Evolutionary conservation across 2,329 filamentous ascomycete genomes (phyloP), one percentile per base, ranked within the genome.

Genomic region (Acarospora socialis): DNA sequence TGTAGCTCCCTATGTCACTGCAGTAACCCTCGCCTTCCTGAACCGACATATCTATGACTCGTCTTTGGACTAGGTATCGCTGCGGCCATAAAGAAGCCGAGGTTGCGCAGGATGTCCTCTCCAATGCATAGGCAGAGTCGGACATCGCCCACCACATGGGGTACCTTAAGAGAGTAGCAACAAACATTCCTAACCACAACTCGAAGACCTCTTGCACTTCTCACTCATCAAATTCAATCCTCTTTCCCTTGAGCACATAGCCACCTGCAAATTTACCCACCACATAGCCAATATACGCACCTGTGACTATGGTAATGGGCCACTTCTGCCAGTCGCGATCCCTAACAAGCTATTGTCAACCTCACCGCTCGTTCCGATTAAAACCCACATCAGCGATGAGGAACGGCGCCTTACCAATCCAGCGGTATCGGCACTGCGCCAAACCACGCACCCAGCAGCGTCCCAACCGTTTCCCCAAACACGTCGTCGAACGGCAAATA

Each of bases 311-410:
- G 0, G 90, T 98, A 28, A 95, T 77, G 0, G 90, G 90, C 81
- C 87, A 98, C 54, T 78, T 81, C 69, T 98, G 90, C 90, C 90
- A 98, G 46, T 92, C 84, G n/a, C 90, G 75, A 54, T 98, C 90
- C 68, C 66, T 69, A 41, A 21, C n/a, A 24, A 13, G 5, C n/a
- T 9, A 13, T 15, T 15, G 8, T 13, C 18, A 3, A 19, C 7
- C 4, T 19, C 23, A 20, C n/a, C 9, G 25, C 16, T 7, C 7
- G 21, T 14, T 22, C n/a, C 18, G 38, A 28, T 14, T 17, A 12
- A 30, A 12, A 8, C n/a, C 28, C 23, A 36, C 16, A 3, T 24
- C 7, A 13, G n/a, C 19, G n/a, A 27, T 23, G 25, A 35, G 34
- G 28, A 10, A 20, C 18, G 9, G 10, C 15, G 15, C 56, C 60